phyloP scores from a whole-genome alignment of 2,329 filamentous ascomycete species.

The Aureobasidium sp. region DNA sequence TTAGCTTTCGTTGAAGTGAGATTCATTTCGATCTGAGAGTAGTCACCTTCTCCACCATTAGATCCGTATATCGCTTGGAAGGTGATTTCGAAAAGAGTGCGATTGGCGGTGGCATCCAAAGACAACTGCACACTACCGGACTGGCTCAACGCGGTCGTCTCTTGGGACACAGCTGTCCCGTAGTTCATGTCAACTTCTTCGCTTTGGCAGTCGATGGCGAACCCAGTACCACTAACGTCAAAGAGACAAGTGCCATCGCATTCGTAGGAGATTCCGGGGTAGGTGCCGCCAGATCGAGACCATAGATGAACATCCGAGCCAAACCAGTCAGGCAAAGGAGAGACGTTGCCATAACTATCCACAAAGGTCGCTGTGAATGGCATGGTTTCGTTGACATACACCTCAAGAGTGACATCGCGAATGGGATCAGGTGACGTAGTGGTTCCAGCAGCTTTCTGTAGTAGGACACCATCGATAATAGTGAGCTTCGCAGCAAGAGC shows the following conservation, averaged over 20 bases:
- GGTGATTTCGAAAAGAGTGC: conserved; percentile 11
- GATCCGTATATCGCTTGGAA: conserved; percentile 13
- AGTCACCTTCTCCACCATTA: conserved; percentile 3
- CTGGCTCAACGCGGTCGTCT: neutral
- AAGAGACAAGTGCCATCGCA: conserved; percentile 20
- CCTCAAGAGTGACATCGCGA: conserved; percentile 3
- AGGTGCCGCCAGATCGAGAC: conserved; percentile 17
- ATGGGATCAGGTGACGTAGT: conserved; percentile 7
- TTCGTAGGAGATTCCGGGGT: conserved; percentile 1
- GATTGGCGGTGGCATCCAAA: too few species aligned
- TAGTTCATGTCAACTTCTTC: conserved; percentile 16
- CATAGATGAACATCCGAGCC: conserved; percentile 17
- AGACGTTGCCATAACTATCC: neutral
- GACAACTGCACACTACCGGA: too few species aligned
- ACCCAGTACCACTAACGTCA: conserved; percentile 19
- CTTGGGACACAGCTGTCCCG: conserved; percentile 3
- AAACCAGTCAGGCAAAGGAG: neutral
- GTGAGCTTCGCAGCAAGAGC: conserved; percentile 23
- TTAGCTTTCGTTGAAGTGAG: conserved; percentile 12
- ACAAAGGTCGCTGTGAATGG: conserved; percentile 12
- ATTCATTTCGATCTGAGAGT: conserved; percentile 16
- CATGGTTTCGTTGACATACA: conserved; percentile 19
- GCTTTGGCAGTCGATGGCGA: conserved; percentile 21
- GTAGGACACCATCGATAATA: conserved; percentile 22
- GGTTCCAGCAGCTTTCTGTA: conserved; percentile 21